A percentile compares a stretch with the other conserved stretches of the same genome.
These are phyloP conservation scores for Coemansia javaensis DNA, from an alignment of 192 early-diverging fungal genomes.

Conservation along the genomic window DNA sequence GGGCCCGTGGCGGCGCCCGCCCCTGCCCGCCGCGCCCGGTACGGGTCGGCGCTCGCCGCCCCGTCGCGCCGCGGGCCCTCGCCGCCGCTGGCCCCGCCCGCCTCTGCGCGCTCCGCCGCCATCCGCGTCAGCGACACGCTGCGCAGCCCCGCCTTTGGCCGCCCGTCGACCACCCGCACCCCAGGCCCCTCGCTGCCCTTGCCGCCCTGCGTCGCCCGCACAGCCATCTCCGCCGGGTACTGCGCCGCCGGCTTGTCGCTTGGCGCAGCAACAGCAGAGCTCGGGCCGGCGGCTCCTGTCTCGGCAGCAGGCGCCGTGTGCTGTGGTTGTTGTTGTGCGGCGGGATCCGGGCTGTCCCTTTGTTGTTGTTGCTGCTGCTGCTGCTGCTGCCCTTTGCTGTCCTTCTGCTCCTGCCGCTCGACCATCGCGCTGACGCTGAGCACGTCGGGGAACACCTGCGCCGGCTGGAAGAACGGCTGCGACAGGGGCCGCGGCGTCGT, in stretches of 20 bases:
- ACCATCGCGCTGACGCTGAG: constrained; percentile 52
- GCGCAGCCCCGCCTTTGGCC: constrained; percentile 11
- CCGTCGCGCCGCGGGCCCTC: constrained; percentile 17
- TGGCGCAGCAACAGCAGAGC: neutral
- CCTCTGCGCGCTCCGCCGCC: constrained; percentile 13
- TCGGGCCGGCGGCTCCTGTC: neutral
- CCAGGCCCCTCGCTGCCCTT: neutral
- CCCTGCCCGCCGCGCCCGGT: neutral
- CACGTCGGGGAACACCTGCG: constrained; percentile 51
- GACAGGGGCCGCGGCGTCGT: constrained; percentile 43
- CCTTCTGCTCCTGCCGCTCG: constrained; percentile 42
- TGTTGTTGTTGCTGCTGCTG: constrained; percentile 8
- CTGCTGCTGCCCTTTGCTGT: constrained; percentile 19
- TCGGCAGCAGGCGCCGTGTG: neutral
- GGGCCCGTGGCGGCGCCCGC: constrained; percentile 6
- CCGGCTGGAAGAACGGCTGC: constrained; percentile 52
- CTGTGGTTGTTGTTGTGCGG: neutral
- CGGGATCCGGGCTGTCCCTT: neutral
- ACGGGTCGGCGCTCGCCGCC: neutral
- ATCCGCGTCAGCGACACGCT: constrained; percentile 43
- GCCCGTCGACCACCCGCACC: neutral
- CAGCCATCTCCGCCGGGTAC: constrained; percentile 24
- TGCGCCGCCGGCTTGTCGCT: constrained; percentile 8
- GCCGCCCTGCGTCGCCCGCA: constrained; percentile 4
- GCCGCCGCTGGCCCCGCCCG: constrained; percentile 14